Conservation (phyloP, 345 rosid genomes). For the Sonneratia alba region DNA sequence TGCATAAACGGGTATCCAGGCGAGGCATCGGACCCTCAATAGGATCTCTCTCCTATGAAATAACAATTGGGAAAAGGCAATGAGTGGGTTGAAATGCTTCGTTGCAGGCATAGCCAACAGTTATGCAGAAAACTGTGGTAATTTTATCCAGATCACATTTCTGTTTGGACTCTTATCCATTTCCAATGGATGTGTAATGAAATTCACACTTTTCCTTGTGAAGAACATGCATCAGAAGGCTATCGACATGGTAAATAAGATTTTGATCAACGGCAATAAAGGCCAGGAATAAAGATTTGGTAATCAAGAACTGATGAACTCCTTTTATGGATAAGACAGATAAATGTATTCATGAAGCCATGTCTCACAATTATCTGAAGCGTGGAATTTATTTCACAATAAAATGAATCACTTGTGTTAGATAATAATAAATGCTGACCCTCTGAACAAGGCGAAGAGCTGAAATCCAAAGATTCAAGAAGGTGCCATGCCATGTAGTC, state of each 20-base stretch:
- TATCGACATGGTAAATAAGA: neutral
- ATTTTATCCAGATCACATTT: neutral
- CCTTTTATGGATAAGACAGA: neutral
- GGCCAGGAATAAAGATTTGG: neutral
- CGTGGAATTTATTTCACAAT: neutral
- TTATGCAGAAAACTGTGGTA: neutral
- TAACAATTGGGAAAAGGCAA: constrained; percentile 3
- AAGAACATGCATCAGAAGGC: neutral
- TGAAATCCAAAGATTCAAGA: constrained; percentile 85
- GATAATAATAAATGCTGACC: constrained; percentile 34
- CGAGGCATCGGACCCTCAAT: constrained; percentile 89
- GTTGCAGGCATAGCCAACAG: neutral
- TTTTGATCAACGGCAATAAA: neutral
- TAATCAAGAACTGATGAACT: neutral
- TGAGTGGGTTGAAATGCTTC: constrained; percentile 2
- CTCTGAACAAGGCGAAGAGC: constrained; percentile 94
- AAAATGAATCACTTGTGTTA: neutral
- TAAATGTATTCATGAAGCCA: neutral
- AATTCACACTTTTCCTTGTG: neutral
- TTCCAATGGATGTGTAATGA: neutral
- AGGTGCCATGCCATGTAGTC: constrained; percentile 86
- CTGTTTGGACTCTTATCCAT: neutral
- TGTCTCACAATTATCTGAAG: neutral
- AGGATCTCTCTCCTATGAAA: constrained; percentile 77
- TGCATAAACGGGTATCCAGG: constrained; percentile 72